These are phyloP conservation scores for Solanum lignicaule DNA, from an alignment of 257 asterid genomes.

Conservation along the genomic window DNA sequence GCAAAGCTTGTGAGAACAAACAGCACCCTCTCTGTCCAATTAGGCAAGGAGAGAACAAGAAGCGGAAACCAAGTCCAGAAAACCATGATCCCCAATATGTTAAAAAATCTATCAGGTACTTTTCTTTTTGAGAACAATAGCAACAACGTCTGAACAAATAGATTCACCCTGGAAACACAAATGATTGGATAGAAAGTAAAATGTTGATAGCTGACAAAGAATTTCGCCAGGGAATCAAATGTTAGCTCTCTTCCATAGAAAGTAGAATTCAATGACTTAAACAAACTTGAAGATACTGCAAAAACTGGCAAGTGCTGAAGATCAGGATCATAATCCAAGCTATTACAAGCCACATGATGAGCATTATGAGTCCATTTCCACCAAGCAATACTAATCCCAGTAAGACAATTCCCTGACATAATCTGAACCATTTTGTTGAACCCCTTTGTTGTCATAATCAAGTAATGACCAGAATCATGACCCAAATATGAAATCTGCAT, in stretches of 20 bases:
- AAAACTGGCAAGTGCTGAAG: slow-evolving; percentile 84
- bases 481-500: slow-evolving; percentile 58
- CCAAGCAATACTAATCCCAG: slow-evolving; percentile 97
- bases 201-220: slow-evolving; percentile 70
- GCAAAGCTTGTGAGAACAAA: slow-evolving; percentile 52
- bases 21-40: slow-evolving; percentile 47
- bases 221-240: slow-evolving; percentile 45
- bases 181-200: slow-evolving; percentile 57
- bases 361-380: slow-evolving; percentile 98
- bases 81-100: slow-evolving; percentile 55
- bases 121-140: slow-evolving; percentile 47
- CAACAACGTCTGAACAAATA: slow-evolving; percentile 61
- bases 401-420: slow-evolving; percentile 65
- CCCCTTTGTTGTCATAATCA: slow-evolving; percentile 41
- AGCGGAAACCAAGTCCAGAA: slow-evolving; percentile 95
- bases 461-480: slow-evolving; percentile 89
- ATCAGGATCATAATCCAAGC: slow-evolving; percentile 90
- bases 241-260: slow-evolving; percentile 60
- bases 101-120: slow-evolving; percentile 54
- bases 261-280: slow-evolving; percentile 33
- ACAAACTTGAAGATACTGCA: slow-evolving; percentile 51
- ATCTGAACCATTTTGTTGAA: slow-evolving; percentile 54
- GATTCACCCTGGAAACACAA: slow-evolving; percentile 60
- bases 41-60: slow-evolving; percentile 51
- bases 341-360: slow-evolving; percentile 71